A percentile compares a stretch with the other conserved stretches of the same genome.
These are phyloP conservation scores for Leccinum fallax DNA, from an alignment of 1,284 basidiomycete species.

Conservation along the genomic window DNA sequence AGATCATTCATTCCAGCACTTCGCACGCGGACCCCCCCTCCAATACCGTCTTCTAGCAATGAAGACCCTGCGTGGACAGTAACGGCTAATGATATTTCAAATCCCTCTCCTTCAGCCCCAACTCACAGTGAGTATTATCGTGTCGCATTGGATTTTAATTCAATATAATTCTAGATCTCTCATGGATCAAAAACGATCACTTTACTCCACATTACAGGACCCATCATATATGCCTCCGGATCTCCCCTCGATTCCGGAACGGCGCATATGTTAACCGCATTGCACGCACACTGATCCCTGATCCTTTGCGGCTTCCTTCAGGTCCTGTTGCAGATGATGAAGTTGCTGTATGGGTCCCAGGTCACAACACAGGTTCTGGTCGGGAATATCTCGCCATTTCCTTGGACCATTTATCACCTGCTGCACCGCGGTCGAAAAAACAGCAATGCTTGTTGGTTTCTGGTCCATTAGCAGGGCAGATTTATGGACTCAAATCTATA, in stretches of 20 bases:
- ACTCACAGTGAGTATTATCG: not conserved
- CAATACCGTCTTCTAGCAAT: not conserved
- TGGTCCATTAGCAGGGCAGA: not conserved
- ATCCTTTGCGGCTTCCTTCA: not conserved
- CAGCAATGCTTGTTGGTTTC: not conserved
- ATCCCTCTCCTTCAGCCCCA: not conserved
- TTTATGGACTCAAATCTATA: not conserved
- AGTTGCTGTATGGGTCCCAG: not conserved
- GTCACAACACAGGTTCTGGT: not conserved
- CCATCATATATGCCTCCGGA: not conserved
- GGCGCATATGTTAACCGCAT: not conserved
- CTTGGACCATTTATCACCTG: not conserved
- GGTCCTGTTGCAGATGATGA: not conserved
- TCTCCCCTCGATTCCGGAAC: not conserved
- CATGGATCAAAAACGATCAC: not conserved
- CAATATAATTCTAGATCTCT: not conserved
- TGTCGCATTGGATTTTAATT: not conserved
- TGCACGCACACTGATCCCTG: not conserved
- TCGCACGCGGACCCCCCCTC: not conserved
- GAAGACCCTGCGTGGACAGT: not conserved
- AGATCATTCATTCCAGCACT: not conserved
- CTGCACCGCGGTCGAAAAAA: not conserved
- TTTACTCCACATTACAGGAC: not conserved
- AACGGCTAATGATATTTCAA: not conserved
- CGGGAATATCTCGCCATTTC: not conserved